A percentile compares a stretch with the other conserved stretches of the same genome.
phyloP scores from a whole-genome alignment of 805 yeast genomes.

The Phaffomyces antillensis region DNA sequence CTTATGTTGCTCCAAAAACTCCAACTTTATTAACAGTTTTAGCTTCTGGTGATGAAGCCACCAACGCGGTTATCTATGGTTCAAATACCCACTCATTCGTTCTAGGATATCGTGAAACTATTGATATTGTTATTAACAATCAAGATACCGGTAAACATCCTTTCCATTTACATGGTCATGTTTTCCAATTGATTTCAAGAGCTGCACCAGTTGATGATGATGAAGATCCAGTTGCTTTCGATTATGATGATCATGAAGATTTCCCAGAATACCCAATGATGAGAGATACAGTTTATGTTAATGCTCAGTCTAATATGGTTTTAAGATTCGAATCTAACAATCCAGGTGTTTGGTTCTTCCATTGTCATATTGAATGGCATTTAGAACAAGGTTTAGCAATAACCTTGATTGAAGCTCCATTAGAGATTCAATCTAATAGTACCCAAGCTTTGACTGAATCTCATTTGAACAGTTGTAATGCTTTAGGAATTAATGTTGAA shows the following conservation, averaged over 20 bases:
- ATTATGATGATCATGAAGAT: constrained; percentile 39
- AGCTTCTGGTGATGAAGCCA: constrained; percentile 56
- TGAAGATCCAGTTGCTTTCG: constrained; percentile 45
- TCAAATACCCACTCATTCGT: constrained; percentile 26
- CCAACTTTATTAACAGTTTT: constrained; percentile 80
- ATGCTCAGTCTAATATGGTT: constrained; percentile 80
- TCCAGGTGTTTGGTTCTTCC: constrained; percentile 99
- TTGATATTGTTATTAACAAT: constrained; percentile 75
- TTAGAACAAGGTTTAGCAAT: constrained; percentile 89
- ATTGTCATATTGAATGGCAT: constrained; percentile 99
- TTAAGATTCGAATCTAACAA: constrained; percentile 85
- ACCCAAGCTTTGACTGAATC: constrained; percentile 54
- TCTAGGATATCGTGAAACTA: constrained; percentile 28
- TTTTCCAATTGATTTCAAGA: constrained; percentile 54
- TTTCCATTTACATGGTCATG: constrained; percentile 73
- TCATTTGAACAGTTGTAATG: constrained; percentile 54
- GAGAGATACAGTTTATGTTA: constrained; percentile 75
- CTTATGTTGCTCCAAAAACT: constrained; percentile 74
- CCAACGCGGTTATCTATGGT: constrained; percentile 57
- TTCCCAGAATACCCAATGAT: constrained; percentile 73
- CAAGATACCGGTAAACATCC: constrained; percentile 76
- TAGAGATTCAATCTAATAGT: constrained; percentile 45
- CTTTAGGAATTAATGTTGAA: constrained; percentile 39
- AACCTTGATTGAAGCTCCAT: constrained; percentile 78
- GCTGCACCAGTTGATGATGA: constrained; percentile 39